These are phyloP conservation scores for Camellia oleifera DNA, from an alignment of 179 eudicot genomes.

Conservation along the genomic window DNA sequence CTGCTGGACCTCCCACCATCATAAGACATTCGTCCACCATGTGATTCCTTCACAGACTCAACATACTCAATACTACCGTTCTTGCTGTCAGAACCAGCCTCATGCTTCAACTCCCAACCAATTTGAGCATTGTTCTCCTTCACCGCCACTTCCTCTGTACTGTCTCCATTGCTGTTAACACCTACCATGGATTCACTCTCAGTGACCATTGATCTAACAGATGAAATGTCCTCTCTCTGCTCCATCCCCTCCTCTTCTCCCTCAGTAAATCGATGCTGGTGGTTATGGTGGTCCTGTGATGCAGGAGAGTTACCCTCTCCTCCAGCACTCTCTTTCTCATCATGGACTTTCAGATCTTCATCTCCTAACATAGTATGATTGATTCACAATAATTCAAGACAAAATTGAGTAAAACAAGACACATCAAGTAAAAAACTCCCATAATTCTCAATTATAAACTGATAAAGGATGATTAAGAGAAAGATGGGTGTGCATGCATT, in stretches of 20 bases:
- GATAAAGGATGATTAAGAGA: conserved; percentile 8
- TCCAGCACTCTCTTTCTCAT: conserved; percentile 55
- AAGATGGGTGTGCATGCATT: background rate
- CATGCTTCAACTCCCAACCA: conserved; percentile 28
- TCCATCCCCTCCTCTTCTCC: conserved; percentile 32
- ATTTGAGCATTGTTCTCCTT: conserved; percentile 27
- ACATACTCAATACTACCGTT: conserved; percentile 26
- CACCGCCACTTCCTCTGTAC: background rate
- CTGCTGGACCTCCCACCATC: conserved; percentile 36
- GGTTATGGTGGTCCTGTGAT: conserved; percentile 33
- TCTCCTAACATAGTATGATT: conserved; percentile 60
- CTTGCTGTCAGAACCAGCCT: conserved; percentile 26
- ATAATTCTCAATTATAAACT: conserved; percentile 6
- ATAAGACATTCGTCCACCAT: conserved; percentile 20
- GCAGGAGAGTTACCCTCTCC: conserved; percentile 38
- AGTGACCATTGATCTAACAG: conserved; percentile 8
- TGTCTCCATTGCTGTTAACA: conserved; percentile 21
- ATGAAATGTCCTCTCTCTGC: conserved; percentile 20
- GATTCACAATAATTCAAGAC: conserved; percentile 24
- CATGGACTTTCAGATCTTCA: conserved; percentile 37
- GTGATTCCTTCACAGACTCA: conserved; percentile 24
- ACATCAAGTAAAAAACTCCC: background rate
- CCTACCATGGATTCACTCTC: conserved; percentile 16
- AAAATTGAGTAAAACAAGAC: conserved; percentile 4
- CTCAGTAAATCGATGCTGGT: conserved; percentile 21